These are phyloP conservation scores for Phalaenopsis equestris DNA, from an alignment of 106 monocot species.

Conservation along the genomic window DNA sequence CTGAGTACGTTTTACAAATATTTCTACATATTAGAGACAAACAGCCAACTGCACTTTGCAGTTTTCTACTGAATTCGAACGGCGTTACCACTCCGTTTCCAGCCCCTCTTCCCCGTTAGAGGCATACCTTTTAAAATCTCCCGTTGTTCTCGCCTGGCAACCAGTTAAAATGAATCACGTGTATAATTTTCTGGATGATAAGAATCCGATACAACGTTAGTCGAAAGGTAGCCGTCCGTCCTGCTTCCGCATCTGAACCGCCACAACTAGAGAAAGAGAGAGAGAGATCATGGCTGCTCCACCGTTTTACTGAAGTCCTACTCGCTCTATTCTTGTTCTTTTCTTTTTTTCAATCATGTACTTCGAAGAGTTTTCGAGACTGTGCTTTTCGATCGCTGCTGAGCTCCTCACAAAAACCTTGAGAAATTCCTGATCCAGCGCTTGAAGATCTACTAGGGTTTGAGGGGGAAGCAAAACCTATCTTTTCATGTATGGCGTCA, in stretches of 20 bases:
- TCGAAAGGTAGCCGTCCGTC: no score
- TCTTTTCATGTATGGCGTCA: constrained; percentile 11
- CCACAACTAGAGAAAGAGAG: neutral
- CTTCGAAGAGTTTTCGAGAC: neutral
- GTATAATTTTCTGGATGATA: no score
- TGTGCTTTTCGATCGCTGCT: neutral
- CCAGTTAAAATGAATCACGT: no score
- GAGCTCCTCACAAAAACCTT: neutral
- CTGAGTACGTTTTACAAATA: no score
- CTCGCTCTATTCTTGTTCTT: neutral
- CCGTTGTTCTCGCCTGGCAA: no score
- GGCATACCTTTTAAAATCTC: no score
- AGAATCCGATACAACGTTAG: no score
- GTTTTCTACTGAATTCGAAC: no score
- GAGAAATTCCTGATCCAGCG: neutral
- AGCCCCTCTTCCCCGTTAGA: no score
- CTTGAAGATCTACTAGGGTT: neutral
- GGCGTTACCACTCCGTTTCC: no score
- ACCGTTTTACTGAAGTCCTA: constrained; percentile 1
- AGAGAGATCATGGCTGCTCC: neutral
- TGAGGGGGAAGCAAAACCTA: neutral
- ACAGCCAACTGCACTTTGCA: no score
- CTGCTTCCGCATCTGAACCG: neutral
- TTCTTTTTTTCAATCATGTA: neutral
- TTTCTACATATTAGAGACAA: no score